Conservation (phyloP, 2,329 filamentous ascomycete species). For the Coleophoma cylindrospora region DNA sequence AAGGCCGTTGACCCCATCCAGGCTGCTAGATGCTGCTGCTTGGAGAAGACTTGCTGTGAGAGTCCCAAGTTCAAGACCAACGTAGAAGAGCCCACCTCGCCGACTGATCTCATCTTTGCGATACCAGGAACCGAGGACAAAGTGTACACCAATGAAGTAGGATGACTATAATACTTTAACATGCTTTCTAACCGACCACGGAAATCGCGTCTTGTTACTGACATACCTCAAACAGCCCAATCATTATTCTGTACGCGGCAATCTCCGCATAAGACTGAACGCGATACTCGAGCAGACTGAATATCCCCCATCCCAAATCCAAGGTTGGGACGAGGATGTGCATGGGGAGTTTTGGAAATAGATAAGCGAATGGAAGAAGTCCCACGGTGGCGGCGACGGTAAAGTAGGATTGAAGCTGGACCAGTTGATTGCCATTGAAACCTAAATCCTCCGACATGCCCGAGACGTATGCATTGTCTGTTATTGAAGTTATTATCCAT, state of each 20-base stretch:
- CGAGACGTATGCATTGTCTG: slow-evolving; percentile 24
- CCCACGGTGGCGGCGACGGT: slow-evolving; percentile 13
- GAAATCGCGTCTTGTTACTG: neutral
- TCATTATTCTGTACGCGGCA: slow-evolving; percentile 45
- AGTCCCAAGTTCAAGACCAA: slow-evolving; percentile 8
- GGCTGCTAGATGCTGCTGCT: slow-evolving; percentile 21
- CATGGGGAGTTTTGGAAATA: slow-evolving; percentile 17
- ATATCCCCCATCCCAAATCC: slow-evolving; percentile 16
- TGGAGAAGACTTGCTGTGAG: slow-evolving; percentile 7
- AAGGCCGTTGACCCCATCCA: slow-evolving; percentile 22
- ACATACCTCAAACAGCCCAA: slow-evolving; percentile 43
- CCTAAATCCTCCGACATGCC: slow-evolving; percentile 32
- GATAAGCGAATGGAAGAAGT: slow-evolving; percentile 16
- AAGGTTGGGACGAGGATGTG: slow-evolving; percentile 14
- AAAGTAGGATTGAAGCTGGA: slow-evolving; percentile 16
- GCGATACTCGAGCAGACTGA: slow-evolving; percentile 16
- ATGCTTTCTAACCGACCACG: neutral
- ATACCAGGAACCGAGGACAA: slow-evolving; percentile 26
- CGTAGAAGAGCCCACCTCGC: slow-evolving; percentile 6
- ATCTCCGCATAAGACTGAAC: slow-evolving; percentile 42
- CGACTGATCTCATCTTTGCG: slow-evolving; percentile 17
- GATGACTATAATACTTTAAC: slow-evolving; percentile 13
- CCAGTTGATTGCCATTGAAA: slow-evolving; percentile 46
- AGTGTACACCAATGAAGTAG: slow-evolving; percentile 26
- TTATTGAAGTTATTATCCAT: slow-evolving; percentile 8